Evolutionary conservation across 176 grass and related monocot species (phyloP).

Genomic region (Juncus effusus): DNA sequence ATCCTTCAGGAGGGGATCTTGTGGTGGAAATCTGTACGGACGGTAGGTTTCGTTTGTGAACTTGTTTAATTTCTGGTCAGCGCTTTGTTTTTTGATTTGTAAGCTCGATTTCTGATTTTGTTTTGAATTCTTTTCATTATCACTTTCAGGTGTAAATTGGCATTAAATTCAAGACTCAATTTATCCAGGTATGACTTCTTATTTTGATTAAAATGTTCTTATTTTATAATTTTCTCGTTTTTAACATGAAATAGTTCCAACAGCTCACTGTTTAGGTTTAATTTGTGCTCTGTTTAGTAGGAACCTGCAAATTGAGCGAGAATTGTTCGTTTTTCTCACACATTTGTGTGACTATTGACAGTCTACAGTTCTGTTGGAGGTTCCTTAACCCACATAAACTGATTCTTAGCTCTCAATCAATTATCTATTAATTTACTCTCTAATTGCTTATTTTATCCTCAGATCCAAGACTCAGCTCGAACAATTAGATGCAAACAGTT

Average conservation of each 20-base stretch:
- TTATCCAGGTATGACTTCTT: background rate
- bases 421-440: background rate
- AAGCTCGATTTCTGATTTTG: background rate
- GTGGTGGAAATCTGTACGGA: background rate
- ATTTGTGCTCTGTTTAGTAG: background rate
- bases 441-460: background rate
- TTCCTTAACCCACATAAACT: constrained; percentile 12
- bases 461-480: constrained; percentile 34
- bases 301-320: background rate
- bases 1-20: background rate
- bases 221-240: no score
- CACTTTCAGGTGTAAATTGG: no score
- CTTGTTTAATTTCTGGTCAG: no score
- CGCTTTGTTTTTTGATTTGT: background rate
- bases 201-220: no score
- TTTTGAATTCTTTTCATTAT: background rate
- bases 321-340: constrained; percentile 7
- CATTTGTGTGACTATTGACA: background rate
- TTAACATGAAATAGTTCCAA: constrained; percentile 10
- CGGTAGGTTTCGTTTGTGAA: no score
- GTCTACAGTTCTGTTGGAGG: background rate
- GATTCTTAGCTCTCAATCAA: background rate
- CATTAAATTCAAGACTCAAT: background rate
- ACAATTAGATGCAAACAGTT: background rate
- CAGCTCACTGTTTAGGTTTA: background rate